Evolutionary conservation across 2,329 filamentous ascomycete genomes (phyloP), one percentile per base, ranked within the genome.

Genomic region (Colletotrichum tanaceti): DNA sequence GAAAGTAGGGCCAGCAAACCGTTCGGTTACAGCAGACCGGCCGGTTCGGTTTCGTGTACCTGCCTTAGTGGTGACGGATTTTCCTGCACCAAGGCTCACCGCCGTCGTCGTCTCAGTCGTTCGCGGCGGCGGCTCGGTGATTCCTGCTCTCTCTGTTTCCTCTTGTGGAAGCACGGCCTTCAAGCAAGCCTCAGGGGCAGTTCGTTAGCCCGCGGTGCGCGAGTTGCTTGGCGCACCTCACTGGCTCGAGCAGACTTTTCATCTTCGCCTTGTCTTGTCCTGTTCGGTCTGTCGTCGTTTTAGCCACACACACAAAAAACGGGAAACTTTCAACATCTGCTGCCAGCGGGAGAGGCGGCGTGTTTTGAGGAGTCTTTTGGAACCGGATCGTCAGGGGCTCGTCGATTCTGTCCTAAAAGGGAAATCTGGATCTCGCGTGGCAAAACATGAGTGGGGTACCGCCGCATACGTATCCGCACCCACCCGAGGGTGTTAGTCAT

Each of bases 331-430:
- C 44, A 16, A 57, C 41, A 55, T 65, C 39, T 59, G 13, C 38
- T 49, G 5, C 28, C 28, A 28, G 28, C 28, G 28, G 28, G n/a
- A n/a, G 53, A 61, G 46, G 54, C 46, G 60, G 65, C 65, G 60
- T 55, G 65, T 68, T 64, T 49, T 43, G 52, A 63, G 38, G 28
- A 28, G 28, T 28, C 6, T 28, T 50, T 54, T 54, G 16, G 61
- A 35, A 50, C 53, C 61, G 47, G 60, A 65, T 68, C 61, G 47
- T 55, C 65, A 64, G 61, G 65, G 65, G 46, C 7, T 58, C 55
- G 55, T 47, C 28, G 43, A 38, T 22, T 58, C 43, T 16, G 43
- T 47, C 55, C 55, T 7, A 58, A 58, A 35, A 18, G 9, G 20
- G 57, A 39, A 49, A 47, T 11, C 14, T 13, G 60, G 35, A 18